Evolutionary conservation across 371 early-diverging fungal species (phyloP).

Genomic region (Astathelohania contejeani): DNA sequence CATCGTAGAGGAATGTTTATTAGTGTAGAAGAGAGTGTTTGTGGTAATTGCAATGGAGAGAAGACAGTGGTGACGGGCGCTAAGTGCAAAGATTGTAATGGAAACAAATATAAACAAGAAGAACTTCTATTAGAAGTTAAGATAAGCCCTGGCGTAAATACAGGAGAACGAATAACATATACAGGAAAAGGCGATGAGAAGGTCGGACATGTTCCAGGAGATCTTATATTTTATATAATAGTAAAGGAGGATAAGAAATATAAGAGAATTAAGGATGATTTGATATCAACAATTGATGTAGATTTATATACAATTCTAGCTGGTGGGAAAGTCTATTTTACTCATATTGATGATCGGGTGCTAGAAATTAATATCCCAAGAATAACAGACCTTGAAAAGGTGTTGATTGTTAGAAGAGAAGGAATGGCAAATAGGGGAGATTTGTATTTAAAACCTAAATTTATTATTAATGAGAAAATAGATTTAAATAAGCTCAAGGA

Average conservation of each 20-base stretch:
- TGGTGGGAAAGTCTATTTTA: constrained; percentile 31
- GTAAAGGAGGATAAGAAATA: constrained; percentile 30
- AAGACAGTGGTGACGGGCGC: constrained; percentile 33
- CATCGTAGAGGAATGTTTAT: constrained; percentile 28
- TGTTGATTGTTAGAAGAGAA: constrained; percentile 22
- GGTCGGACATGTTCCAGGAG: constrained; percentile 27
- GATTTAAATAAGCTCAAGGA: constrained; percentile 13
- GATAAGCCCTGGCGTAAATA: constrained; percentile 34
- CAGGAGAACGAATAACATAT: constrained; percentile 25
- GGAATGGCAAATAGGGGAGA: constrained; percentile 23
- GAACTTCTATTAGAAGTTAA: constrained; percentile 30
- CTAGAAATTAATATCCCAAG: constrained; percentile 21
- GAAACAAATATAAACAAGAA: constrained; percentile 24
- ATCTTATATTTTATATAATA: constrained; percentile 38
- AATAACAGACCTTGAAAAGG: constrained; percentile 20
- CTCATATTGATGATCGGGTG: constrained; percentile 30
- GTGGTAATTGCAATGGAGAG: constrained; percentile 36
- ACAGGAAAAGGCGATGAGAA: constrained; percentile 42
- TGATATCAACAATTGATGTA: constrained; percentile 22
- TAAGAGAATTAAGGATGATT: constrained; percentile 25
- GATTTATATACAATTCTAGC: constrained; percentile 23
- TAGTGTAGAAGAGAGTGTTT: constrained; percentile 27
- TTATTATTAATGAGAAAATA: constrained; percentile 17
- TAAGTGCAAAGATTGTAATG: constrained; percentile 40
- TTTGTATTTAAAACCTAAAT: constrained; percentile 22